Percentiles rank a stretch among this genome's conserved stretches.
phyloP scores from a whole-genome alignment of 345 rosid species.

The Bruguiera gymnorhiza region DNA sequence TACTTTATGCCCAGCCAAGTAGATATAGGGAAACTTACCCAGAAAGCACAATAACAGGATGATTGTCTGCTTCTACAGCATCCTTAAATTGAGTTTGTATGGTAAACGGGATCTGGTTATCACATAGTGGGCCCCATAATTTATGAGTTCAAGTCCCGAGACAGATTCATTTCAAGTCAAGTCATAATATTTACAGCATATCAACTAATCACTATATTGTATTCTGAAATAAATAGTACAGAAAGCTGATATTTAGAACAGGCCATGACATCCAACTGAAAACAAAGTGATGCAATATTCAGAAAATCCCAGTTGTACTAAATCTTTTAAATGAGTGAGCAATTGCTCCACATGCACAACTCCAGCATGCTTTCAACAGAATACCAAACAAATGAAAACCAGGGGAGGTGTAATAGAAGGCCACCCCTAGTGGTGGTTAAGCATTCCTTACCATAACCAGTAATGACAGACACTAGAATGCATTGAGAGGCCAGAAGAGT shows the following conservation, averaged over 20 bases:
- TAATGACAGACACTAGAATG: no score
- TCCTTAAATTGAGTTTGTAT: constrained; percentile 67
- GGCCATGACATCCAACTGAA: background rate
- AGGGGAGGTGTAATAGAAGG: no score
- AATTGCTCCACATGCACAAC: background rate
- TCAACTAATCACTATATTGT: background rate
- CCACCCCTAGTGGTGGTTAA: no score
- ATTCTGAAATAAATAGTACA: background rate
- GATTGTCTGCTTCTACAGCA: constrained; percentile 55
- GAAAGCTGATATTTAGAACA: background rate
- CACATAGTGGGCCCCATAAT: constrained; percentile 10
- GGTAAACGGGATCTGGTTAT: constrained; percentile 72
- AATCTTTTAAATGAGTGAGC: constrained; percentile 1
- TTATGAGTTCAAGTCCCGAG: constrained; percentile 4
- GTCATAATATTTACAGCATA: background rate
- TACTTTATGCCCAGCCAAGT: background rate
- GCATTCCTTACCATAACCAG: no score
- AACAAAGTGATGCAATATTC: constrained; percentile 3
- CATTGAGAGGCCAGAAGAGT: no score
- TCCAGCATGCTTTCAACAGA: background rate
- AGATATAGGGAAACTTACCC: constrained; percentile 43
- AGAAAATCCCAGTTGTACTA: background rate
- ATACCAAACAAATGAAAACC: background rate
- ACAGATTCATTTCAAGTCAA: constrained; percentile 5
- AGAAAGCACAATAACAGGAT: constrained; percentile 76